Evolutionary conservation across 306 rosid species (phyloP).

Genomic region (Rosa multiflora): DNA sequence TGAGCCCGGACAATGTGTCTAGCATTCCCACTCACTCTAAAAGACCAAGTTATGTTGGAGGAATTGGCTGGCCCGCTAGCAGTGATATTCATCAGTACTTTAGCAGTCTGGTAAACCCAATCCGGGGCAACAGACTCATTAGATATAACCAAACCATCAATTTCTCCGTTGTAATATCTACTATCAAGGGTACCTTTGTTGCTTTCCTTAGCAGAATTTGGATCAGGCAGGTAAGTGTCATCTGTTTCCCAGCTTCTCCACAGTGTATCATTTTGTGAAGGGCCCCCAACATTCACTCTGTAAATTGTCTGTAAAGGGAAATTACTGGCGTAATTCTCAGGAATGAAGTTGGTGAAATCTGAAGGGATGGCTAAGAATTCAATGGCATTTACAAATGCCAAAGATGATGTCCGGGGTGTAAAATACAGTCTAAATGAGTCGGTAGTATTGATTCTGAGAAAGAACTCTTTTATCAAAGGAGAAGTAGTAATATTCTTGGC

Average conservation of each 20-base stretch:
- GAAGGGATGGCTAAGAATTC: slow-evolving; percentile 28
- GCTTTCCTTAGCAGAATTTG: neutral
- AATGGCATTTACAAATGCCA: slow-evolving; percentile 54
- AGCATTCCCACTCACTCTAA: slow-evolving; percentile 12
- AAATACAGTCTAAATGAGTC: slow-evolving; percentile 27
- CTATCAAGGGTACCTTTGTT: neutral
- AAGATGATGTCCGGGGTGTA: slow-evolving; percentile 31
- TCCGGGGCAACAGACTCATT: slow-evolving; percentile 7
- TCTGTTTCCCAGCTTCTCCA: slow-evolving; percentile 34
- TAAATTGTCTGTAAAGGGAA: slow-evolving; percentile 15
- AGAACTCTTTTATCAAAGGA: slow-evolving; percentile 34
- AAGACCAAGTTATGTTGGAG: slow-evolving; percentile 32
- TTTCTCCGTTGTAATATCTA: neutral
- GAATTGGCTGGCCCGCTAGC: neutral
- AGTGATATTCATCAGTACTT: neutral
- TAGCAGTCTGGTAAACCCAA: slow-evolving; percentile 31
- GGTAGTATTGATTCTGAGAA: neutral
- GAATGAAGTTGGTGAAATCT: neutral
- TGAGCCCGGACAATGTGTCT: slow-evolving; percentile 37
- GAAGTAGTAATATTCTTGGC: slow-evolving; percentile 4
- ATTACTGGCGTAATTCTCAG: neutral
- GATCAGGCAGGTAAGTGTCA: neutral
- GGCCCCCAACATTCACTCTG: slow-evolving; percentile 41
- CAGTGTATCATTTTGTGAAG: neutral
- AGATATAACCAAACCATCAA: neutral